Conservation (phyloP, 805 yeast genomes). For the Candida jianshihensis region DNA sequence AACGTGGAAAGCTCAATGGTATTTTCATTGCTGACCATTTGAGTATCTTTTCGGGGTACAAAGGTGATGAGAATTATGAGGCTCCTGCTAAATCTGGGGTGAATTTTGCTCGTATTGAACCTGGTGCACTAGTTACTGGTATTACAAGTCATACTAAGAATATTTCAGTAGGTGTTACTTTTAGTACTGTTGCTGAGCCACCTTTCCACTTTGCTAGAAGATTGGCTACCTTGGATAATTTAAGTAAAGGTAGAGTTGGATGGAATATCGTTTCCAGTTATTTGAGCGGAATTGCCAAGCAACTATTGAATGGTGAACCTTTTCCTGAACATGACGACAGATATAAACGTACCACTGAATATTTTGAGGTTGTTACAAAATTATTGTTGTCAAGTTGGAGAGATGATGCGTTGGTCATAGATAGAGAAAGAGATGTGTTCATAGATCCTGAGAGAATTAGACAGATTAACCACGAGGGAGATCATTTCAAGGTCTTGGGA, state of each 20-base stretch:
- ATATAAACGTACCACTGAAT: conserved; percentile 31
- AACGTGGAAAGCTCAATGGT: conserved; percentile 29
- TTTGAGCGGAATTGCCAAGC: conserved; percentile 30
- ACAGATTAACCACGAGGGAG: conserved; percentile 32
- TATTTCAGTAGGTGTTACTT: conserved; percentile 31
- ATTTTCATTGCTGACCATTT: conserved; percentile 32
- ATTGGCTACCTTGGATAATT: conserved; percentile 33
- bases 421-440: conserved; percentile 18
- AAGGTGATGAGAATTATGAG: conserved; percentile 26
- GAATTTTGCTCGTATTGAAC: conserved; percentile 30
- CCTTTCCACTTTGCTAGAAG: conserved; percentile 34
- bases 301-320: conserved; percentile 26
- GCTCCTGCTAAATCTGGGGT: conserved; percentile 25
- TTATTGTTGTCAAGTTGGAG: conserved; percentile 32
- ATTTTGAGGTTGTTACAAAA: conserved; percentile 29
- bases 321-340: conserved; percentile 34
- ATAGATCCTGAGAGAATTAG: conserved; percentile 30
- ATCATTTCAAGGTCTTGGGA: conserved; percentile 23
- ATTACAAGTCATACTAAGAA: conserved; percentile 32
- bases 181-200: conserved; percentile 32
- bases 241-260: conserved; percentile 34
- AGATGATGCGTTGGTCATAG: conserved; percentile 25
- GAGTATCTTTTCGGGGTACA: conserved; percentile 31
- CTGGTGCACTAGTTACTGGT: conserved; percentile 29
- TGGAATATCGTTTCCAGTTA: conserved; percentile 38